These are phyloP conservation scores for Inosperma sp. DNA, from an alignment of 768 basidiomycete species.

Conservation along the genomic window DNA sequence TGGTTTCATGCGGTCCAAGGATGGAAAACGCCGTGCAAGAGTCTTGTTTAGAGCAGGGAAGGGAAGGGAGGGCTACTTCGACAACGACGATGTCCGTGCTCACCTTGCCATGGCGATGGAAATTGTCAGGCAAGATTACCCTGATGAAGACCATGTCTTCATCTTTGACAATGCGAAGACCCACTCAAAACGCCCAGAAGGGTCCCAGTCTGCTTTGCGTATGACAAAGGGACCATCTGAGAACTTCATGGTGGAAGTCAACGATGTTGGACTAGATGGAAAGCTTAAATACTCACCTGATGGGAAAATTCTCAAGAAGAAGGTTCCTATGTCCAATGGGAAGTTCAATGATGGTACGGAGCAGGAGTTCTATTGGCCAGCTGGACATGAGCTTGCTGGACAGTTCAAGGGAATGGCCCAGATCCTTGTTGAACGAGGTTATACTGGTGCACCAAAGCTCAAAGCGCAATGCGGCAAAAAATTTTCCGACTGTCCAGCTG, in stretches of 20 bases:
- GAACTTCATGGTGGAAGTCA: background rate
- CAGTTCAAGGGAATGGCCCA: slow-evolving; percentile 14
- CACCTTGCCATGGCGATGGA: slow-evolving; percentile 25
- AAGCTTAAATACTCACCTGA: background rate
- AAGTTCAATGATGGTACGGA: background rate
- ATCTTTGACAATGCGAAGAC: slow-evolving; percentile 23
- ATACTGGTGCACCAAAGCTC: background rate
- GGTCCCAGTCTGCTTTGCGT: slow-evolving; percentile 15
- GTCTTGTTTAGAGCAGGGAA: slow-evolving; percentile 26
- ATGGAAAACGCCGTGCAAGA: slow-evolving; percentile 15
- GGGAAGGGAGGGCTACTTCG: slow-evolving; percentile 28
- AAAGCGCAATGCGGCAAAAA: background rate
- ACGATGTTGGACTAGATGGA: background rate
- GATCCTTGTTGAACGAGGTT: slow-evolving; percentile 10
- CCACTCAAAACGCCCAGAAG: slow-evolving; percentile 18
- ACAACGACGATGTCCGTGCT: slow-evolving; percentile 17
- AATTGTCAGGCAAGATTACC: slow-evolving; percentile 26
- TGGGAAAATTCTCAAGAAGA: slow-evolving; percentile 1
- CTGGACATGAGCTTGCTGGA: background rate
- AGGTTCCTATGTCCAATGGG: slow-evolving; percentile 1
- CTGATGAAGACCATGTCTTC: slow-evolving; percentile 19
- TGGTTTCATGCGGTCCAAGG: background rate
- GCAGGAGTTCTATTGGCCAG: slow-evolving; percentile 3
- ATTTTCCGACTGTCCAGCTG: slow-evolving; percentile 19
- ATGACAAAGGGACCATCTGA: background rate